Evolutionary conservation across 2,329 filamentous ascomycete species (phyloP).

Genomic region (Hirsutella minnesotensis): DNA sequence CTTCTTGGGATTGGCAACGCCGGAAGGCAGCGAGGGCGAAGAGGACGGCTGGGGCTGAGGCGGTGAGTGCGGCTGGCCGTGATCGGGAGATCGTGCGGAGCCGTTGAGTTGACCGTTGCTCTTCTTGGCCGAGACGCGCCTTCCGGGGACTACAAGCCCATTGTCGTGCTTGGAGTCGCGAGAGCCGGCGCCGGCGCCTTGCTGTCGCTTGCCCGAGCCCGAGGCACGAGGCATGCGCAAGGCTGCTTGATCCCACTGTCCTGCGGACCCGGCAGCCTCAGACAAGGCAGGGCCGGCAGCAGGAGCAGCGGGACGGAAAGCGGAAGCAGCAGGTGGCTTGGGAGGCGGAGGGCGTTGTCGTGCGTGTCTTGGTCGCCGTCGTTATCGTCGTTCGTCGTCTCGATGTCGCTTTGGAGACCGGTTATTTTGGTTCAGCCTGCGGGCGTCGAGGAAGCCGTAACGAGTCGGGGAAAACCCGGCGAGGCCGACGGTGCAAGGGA

Average conservation of each 20-base stretch:
- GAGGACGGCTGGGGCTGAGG: slow-evolving; percentile 11
- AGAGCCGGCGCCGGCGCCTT: slow-evolving; percentile 48
- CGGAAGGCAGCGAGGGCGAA: slow-evolving; percentile 3
- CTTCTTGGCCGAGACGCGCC: slow-evolving; percentile 29
- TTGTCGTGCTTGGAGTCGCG: slow-evolving; percentile 74
- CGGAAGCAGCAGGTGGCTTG: slow-evolving; percentile 7
- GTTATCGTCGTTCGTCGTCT: background rate
- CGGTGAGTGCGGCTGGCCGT: slow-evolving; percentile 18
- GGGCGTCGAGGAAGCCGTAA: too few species aligned
- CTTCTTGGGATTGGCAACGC: background rate
- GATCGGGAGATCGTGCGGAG: slow-evolving; percentile 22
- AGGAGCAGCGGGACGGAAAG: slow-evolving; percentile 14
- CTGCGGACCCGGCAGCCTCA: slow-evolving; percentile 21
- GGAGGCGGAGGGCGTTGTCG: slow-evolving; percentile 5
- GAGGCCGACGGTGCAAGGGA: too few species aligned
- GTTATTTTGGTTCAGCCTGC: too few species aligned
- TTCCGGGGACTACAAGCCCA: slow-evolving; percentile 58
- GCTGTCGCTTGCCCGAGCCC: slow-evolving; percentile 48
- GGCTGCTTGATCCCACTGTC: slow-evolving; percentile 15
- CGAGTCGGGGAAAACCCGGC: too few species aligned
- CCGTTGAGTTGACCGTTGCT: slow-evolving; percentile 32
- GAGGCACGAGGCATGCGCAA: slow-evolving; percentile 50
- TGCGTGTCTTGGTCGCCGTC: slow-evolving; percentile 3
- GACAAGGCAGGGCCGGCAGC: slow-evolving; percentile 21
- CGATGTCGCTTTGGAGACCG: too few species aligned